Percentiles rank a stretch among this genome's conserved stretches.
Evolutionary conservation across 164 flowering plant species (phyloP).

Genomic region (Vitis riparia): DNA sequence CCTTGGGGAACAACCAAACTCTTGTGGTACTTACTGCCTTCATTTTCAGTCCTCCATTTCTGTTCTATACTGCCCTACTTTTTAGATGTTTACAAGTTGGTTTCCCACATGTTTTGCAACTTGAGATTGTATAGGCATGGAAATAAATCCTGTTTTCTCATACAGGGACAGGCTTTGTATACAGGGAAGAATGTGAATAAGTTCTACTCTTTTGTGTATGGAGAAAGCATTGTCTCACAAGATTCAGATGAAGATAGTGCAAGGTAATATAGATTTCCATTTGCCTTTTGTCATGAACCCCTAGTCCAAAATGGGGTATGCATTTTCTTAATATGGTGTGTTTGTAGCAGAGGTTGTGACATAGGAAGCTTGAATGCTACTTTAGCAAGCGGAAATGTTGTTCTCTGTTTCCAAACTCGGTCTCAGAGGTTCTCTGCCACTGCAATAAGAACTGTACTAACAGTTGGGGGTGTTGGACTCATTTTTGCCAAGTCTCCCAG

Average conservation of each 20-base stretch:
- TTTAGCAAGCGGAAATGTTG: constrained; percentile 51
- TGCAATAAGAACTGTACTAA: constrained; percentile 23
- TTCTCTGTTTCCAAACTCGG: constrained; percentile 48
- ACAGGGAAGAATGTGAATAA: constrained; percentile 24
- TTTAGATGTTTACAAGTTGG: not conserved
- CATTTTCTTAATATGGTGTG: not conserved
- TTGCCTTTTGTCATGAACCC: not conserved
- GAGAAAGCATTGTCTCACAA: constrained; percentile 36
- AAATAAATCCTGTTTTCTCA: constrained; percentile 12
- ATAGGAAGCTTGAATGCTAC: constrained; percentile 40
- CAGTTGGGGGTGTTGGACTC: constrained; percentile 36
- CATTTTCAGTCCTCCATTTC: not conserved
- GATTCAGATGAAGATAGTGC: constrained; percentile 36
- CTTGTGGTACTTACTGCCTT: constrained; percentile 28
- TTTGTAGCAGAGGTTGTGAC: constrained; percentile 38
- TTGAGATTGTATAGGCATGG: not conserved
- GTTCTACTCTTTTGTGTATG: constrained; percentile 40
- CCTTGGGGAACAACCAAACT: constrained; percentile 45
- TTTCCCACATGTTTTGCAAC: not conserved
- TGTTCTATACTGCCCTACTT: not conserved
- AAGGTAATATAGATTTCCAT: constrained; percentile 23
- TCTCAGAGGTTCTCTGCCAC: constrained; percentile 25
- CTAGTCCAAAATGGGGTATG: not conserved
- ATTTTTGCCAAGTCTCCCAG: constrained; percentile 42
- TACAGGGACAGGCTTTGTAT: constrained; percentile 52